Base-by-base conservation (phyloP, 2,329 filamentous ascomycete species). In the Elsinoe fawcettii region DNA sequence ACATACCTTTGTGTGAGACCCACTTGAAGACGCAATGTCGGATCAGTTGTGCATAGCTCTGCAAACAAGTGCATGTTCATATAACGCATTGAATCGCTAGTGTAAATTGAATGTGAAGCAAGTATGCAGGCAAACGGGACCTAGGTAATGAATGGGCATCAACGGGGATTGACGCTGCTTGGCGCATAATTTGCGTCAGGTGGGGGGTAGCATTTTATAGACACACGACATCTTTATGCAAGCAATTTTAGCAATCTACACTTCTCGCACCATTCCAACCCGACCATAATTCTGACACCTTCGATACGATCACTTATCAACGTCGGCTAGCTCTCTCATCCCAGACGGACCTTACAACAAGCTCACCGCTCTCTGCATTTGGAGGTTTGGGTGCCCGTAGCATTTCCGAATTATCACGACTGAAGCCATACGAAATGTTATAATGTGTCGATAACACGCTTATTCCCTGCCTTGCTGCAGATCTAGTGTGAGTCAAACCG, bases 151-250 rank as follows among this genome's bases (percentile, higher is more conserved):
- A 34, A 51, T 49, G 44, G 44, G 44, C 44, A 49, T 49, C 22
- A 49, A 49, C 41, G 41, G 41, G 34, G 11, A 23, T 44, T 23
- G 41, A 44, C 41, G 11, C 32, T 34, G 34, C 46, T 51, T 51
- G 46, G 46, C 46, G 30, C 27, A 34, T 32, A 51, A 16, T 51
- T 51, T 51, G 46, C 46, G 46, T 51, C 46, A 34, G 41, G 46
- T 51, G 46, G 25, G 46, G n/a, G 46, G 23, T 18, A 32, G 46
- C 46, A 51, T 32, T 51, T 32, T 51, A 18, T 32, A 32, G 46
- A 51, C 46, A 51, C 25, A 18, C 16, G 20, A 51, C 46, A 34
- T 18, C 23, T 30, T n/a, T 20, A n/a, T 5, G 3, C 9, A 9
- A 27, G 22, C 23, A 44, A 23, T 3, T 46, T 46, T 9, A 22